These are phyloP conservation scores for Verticillium isaacii DNA, from an alignment of 2,329 filamentous ascomycete species.

Conservation along the genomic window DNA sequence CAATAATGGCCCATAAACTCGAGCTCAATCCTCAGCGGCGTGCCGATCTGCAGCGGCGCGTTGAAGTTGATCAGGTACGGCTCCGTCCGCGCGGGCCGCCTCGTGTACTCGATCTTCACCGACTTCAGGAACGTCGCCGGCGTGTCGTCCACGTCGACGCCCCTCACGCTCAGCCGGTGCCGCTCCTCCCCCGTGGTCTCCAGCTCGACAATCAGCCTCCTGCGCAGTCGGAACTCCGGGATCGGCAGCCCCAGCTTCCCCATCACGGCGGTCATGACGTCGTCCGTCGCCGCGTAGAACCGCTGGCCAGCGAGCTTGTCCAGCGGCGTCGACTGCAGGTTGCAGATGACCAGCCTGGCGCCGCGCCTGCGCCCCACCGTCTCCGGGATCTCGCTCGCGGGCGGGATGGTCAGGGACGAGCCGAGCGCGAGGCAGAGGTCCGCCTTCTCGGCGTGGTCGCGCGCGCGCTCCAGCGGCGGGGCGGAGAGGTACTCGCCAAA, in stretches of 20 bases:
- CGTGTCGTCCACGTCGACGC: slow-evolving; percentile 35
- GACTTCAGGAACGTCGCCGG: slow-evolving; percentile 33
- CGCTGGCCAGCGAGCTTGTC: slow-evolving; percentile 28
- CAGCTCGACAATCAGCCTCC: slow-evolving; percentile 24
- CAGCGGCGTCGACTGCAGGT: slow-evolving; percentile 37
- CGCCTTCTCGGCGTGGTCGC: slow-evolving; percentile 30
- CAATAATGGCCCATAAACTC: slow-evolving; percentile 44
- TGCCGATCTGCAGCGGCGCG: slow-evolving; percentile 15
- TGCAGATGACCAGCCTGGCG: slow-evolving; percentile 36
- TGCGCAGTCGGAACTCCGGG: slow-evolving; percentile 30
- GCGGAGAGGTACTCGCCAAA: slow-evolving; percentile 33
- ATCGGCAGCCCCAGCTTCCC: slow-evolving; percentile 28
- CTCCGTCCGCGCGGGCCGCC: slow-evolving; percentile 27
- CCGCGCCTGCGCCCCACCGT: slow-evolving; percentile 21
- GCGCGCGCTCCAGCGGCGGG: slow-evolving; percentile 24
- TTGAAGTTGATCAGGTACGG: slow-evolving; percentile 32
- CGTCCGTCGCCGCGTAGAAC: slow-evolving; percentile 29
- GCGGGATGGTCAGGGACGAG: slow-evolving; percentile 37
- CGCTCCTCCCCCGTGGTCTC: slow-evolving; percentile 14
- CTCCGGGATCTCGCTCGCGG: slow-evolving; percentile 35
- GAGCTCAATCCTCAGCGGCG: slow-evolving; percentile 29
- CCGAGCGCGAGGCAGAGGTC: slow-evolving; percentile 42
- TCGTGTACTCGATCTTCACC: slow-evolving; percentile 30
- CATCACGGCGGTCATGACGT: slow-evolving; percentile 35
- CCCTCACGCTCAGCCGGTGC: slow-evolving; percentile 23